A percentile compares a stretch with the other conserved stretches of the same genome.
These are phyloP conservation scores for Candida parachauliodes DNA, from an alignment of 805 yeast genomes.

Conservation along the genomic window DNA sequence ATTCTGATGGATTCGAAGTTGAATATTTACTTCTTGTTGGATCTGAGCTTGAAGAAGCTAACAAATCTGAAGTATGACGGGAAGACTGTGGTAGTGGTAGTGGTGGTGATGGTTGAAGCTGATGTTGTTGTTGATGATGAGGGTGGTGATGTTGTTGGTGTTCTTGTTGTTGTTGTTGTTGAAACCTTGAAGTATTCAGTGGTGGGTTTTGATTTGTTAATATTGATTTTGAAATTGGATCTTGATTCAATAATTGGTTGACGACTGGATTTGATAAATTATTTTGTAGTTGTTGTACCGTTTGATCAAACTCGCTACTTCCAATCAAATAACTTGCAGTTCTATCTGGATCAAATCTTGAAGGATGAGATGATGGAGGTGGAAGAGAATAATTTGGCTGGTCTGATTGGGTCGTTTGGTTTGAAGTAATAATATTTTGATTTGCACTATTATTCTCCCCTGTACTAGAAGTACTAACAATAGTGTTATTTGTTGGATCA, in stretches of 20 bases:
- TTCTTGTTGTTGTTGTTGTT: slow-evolving; percentile 2
- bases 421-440: neutral
- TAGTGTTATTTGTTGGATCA: neutral
- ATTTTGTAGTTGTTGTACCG: slow-evolving; percentile 6
- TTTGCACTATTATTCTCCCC: neutral
- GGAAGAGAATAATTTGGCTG: too few relatives aligned
- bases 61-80: neutral
- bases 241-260: neutral
- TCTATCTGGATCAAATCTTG: slow-evolving; percentile 4
- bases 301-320: slow-evolving; percentile 5
- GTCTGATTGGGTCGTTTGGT: too few relatives aligned
- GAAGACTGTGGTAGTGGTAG: neutral
- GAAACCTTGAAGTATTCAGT: too few relatives aligned
- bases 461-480: neutral
- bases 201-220: neutral
- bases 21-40: slow-evolving; percentile 4
- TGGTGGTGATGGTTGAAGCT: neutral
- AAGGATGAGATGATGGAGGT: neutral
- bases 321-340: slow-evolving; percentile 1
- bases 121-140: slow-evolving; percentile 3
- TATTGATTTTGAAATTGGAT: slow-evolving; percentile 1
- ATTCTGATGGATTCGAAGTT: neutral
- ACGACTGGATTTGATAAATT: neutral
- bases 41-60: neutral
- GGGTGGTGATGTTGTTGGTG: neutral